Evolutionary conservation across 768 basidiomycete species (phyloP).

Genomic region (Macrolepiota fuliginosa): DNA sequence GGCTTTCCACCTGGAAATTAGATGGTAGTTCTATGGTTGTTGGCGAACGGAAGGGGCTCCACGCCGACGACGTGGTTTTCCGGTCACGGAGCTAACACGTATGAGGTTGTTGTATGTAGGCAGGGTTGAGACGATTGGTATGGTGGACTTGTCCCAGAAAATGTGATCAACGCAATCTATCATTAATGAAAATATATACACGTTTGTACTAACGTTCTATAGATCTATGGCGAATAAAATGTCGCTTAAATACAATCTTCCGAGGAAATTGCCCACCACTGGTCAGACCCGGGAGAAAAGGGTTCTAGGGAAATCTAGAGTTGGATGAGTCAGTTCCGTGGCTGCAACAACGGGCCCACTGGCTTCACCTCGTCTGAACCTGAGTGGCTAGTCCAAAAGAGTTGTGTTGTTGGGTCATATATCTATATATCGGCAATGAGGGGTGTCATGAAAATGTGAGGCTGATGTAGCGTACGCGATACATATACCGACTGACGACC

Average conservation of each 20-base stretch:
- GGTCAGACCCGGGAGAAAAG: constrained; percentile 7
- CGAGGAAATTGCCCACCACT: constrained; percentile 11
- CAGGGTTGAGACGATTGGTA: too few species aligned
- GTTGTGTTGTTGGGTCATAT: constrained; percentile 4
- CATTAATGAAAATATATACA: neutral
- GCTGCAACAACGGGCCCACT: too few species aligned
- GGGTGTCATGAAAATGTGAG: neutral
- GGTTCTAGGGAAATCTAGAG: constrained; percentile 6
- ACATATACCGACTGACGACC: constrained; percentile 6
- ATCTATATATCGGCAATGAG: neutral
- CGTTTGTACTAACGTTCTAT: neutral
- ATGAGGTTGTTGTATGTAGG: too few species aligned
- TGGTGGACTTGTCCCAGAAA: neutral
- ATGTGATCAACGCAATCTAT: neutral
- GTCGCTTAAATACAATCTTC: neutral
- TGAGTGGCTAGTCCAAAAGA: constrained; percentile 5
- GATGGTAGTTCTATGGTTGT: too few species aligned
- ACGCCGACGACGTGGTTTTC: too few species aligned
- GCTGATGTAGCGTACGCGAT: neutral
- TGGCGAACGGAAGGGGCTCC: too few species aligned
- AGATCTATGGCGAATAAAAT: neutral
- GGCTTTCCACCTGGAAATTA: too few species aligned
- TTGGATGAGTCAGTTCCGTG: neutral
- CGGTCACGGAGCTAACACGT: too few species aligned
- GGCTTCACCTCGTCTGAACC: constrained; percentile 2